phyloP scores from a whole-genome alignment of 2,329 filamentous ascomycete genomes.

The Ceratocystis cacaofunesta region DNA sequence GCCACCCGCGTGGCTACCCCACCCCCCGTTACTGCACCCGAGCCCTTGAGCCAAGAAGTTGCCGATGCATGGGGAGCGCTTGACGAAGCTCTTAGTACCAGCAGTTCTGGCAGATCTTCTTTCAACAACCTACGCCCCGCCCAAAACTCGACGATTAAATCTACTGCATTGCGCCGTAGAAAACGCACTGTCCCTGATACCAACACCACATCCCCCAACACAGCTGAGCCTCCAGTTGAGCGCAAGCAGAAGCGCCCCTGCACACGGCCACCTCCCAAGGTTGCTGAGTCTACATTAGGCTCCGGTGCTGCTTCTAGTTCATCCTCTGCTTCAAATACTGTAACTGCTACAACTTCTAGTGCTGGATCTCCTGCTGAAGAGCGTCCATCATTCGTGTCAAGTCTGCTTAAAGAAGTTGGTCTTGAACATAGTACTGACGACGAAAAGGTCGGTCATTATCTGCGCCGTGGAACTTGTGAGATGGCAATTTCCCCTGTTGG shows the following conservation, averaged over 20 bases:
- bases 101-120: background rate
- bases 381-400: conserved; percentile 69
- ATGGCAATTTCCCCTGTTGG: conserved; percentile 26
- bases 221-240: conserved; percentile 34
- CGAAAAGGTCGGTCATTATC: conserved; percentile 32
- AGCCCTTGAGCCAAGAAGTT: conserved; percentile 44
- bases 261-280: conserved; percentile 43
- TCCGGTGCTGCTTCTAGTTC: conserved; percentile 13
- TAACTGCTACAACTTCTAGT: background rate
- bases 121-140: background rate
- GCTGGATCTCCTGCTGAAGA: conserved; percentile 24
- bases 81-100: conserved; percentile 61
- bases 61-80: conserved; percentile 79
- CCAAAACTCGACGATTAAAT: background rate
- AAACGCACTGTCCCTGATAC: background rate
- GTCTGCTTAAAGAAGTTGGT: conserved; percentile 77
- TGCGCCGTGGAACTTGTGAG: conserved; percentile 21
- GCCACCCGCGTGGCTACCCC: background rate
- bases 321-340: background rate
- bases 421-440: conserved; percentile 44
- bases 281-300: conserved; percentile 27
- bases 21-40: background rate
- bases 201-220: background rate
- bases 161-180: background rate
- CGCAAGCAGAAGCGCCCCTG: conserved; percentile 78